Percentiles rank a stretch among this genome's conserved stretches.
These are phyloP conservation scores for Aspergillus diversus DNA, from an alignment of 495 filamentous ascomycete genomes.

Conservation along the genomic window DNA sequence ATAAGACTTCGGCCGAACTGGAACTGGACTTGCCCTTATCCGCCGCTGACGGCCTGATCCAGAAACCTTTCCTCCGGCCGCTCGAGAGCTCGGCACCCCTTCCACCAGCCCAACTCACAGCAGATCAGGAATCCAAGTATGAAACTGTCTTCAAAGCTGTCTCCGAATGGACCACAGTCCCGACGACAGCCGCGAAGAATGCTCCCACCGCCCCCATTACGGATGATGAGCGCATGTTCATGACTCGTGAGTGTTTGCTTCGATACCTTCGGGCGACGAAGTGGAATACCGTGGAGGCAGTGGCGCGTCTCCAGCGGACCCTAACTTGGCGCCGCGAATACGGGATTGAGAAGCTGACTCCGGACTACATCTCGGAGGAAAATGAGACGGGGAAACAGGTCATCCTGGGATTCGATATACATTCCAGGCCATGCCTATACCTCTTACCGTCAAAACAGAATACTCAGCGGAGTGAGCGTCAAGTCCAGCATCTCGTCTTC, in stretches of 20 bases:
- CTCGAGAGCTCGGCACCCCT: slow-evolving; percentile 57
- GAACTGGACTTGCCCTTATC: slow-evolving; percentile 49
- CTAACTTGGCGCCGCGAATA: slow-evolving; percentile 90
- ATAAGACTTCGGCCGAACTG: slow-evolving; percentile 33
- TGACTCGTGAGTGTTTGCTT: slow-evolving; percentile 88
- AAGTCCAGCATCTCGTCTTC: slow-evolving; percentile 91
- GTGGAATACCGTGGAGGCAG: slow-evolving; percentile 78
- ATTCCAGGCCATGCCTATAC: slow-evolving; percentile 83
- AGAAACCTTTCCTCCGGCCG: slow-evolving; percentile 71
- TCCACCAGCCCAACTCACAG: slow-evolving; percentile 58
- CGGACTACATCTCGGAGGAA: slow-evolving; percentile 84
- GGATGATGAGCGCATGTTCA: slow-evolving; percentile 82
- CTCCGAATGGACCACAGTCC: slow-evolving; percentile 71
- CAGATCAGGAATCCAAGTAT: slow-evolving; percentile 86
- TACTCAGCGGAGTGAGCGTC: slow-evolving; percentile 83
- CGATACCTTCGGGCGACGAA: slow-evolving; percentile 93
- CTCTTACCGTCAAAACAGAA: slow-evolving; percentile 89
- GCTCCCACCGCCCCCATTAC: slow-evolving; percentile 67
- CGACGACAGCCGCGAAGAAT: slow-evolving; percentile 58
- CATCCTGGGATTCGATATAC: slow-evolving; percentile 82
- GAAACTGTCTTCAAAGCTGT: slow-evolving; percentile 68
- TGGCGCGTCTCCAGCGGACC: slow-evolving; percentile 75
- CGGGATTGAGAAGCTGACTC: slow-evolving; percentile 69
- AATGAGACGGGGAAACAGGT: slow-evolving; percentile 97
- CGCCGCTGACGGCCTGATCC: slow-evolving; percentile 55